Conservation (phyloP, 2,329 filamentous ascomycete species). For the Penicillium expansum region DNA sequence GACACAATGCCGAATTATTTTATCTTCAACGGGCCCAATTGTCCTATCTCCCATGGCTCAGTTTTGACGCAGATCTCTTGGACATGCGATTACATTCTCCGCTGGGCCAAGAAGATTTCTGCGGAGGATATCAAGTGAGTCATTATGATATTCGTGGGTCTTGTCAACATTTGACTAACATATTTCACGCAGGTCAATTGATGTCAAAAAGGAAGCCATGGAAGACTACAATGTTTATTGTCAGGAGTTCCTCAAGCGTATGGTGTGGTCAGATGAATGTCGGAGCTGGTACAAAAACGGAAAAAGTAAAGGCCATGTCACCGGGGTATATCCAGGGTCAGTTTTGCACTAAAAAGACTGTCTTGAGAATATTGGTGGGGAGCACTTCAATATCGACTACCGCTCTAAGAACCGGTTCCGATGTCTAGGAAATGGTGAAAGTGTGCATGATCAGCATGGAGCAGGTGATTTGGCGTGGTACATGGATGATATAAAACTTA, state of each 20-base stretch:
- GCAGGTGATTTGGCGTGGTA: background rate
- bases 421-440: slow-evolving; percentile 20
- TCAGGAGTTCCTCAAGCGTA: slow-evolving; percentile 34
- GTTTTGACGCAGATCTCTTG: slow-evolving; percentile 11
- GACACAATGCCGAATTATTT: slow-evolving; percentile 35
- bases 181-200: slow-evolving; percentile 15
- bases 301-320: slow-evolving; percentile 5
- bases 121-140: slow-evolving; percentile 33
- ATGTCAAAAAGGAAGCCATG: slow-evolving; percentile 27
- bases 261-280: slow-evolving; percentile 30
- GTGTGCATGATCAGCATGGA: background rate
- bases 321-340: background rate
- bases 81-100: slow-evolving; percentile 13
- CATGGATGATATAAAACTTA: background rate
- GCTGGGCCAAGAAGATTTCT: slow-evolving; percentile 33
- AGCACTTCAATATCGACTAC: slow-evolving; percentile 24
- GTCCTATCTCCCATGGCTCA: slow-evolving; percentile 29
- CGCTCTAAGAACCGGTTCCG: slow-evolving; percentile 18
- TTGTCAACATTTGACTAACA: background rate
- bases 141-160: background rate
- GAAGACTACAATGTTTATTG: slow-evolving; percentile 36
- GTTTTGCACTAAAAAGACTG: background rate
- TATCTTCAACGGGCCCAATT: slow-evolving; percentile 31
- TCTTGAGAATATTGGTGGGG: slow-evolving; percentile 18
- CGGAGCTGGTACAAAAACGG: slow-evolving; percentile 33